A percentile compares a stretch with the other conserved stretches of the same genome.
These are phyloP conservation scores for Cytospora piceicola DNA, from an alignment of 2,329 filamentous ascomycete genomes.

Conservation along the genomic window DNA sequence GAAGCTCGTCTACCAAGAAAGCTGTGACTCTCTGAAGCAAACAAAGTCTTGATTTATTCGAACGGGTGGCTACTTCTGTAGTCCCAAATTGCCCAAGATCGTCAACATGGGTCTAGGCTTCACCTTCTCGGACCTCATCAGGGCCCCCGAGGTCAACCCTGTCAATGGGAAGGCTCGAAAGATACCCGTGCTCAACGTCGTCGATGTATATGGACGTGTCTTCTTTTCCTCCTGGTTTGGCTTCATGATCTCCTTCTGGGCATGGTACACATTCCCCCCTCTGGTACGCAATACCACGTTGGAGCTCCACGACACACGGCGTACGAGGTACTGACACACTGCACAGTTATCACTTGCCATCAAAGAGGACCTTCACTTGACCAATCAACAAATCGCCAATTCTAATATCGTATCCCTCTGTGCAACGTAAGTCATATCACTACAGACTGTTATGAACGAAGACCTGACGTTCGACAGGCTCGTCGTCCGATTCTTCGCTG, in stretches of 20 bases:
- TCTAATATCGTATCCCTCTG: constrained; percentile 86
- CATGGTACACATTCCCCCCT: constrained; percentile 91
- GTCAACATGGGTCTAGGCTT: constrained; percentile 39
- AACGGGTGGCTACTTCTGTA: background rate
- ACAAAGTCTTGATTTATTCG: background rate
- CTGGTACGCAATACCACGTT: constrained; percentile 56
- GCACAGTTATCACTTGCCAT: constrained; percentile 72
- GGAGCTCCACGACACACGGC: background rate
- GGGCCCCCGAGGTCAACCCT: constrained; percentile 76
- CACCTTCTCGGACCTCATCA: constrained; percentile 48
- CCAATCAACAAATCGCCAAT: constrained; percentile 74
- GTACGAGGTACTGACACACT: constrained; percentile 10
- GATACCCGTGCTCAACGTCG: constrained; percentile 76
- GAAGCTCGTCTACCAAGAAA: background rate
- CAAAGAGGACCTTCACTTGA: constrained; percentile 75
- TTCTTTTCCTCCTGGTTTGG: constrained; percentile 91
- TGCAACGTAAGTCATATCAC: constrained; percentile 58
- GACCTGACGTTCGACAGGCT: constrained; percentile 49
- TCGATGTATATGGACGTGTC: constrained; percentile 81
- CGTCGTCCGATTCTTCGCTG: constrained; percentile 75
- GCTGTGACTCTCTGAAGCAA: background rate
- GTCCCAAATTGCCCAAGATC: background rate
- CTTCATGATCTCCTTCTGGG: constrained; percentile 87
- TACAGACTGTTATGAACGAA: background rate
- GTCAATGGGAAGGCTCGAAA: constrained; percentile 82